Evolutionary conservation across 345 rosid species (phyloP), one percentile per base, ranked within the genome.

Genomic region (Raphanus sativus): DNA sequence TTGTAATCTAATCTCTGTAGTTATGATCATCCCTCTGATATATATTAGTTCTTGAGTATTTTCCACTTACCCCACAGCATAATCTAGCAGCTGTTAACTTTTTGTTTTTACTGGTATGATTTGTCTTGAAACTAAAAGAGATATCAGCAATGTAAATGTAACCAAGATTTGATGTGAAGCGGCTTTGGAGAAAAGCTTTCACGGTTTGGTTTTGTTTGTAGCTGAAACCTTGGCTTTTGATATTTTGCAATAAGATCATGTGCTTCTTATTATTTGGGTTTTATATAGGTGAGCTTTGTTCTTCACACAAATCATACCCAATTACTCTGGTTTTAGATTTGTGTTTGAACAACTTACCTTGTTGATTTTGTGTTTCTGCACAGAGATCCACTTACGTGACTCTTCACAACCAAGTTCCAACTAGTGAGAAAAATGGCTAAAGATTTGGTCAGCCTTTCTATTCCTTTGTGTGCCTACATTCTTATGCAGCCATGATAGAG

Each of bases 351-450:
- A 30, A 42, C 1, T 32, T 64, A 1, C 65, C 12, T 70, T 17
- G 61, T 63, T 40, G 58, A 8, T 71, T 71, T 73, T 48, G 75
- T 65, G 33, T 7, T 71, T 71, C 62, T 81, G 80, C 91, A 95
- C 98, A 92, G 99, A 90, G 99, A 95, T 63, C 86, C 98, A 5
- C 81, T 92, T 61, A 88, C 21, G 98, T 92, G 81, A 70, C 98
- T 0, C 84, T 95, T 72, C 82, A 84, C 77, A 62, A 89, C 84
- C 97, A 95, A 81, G 48, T 85, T 74, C 97, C 99, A 1, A 71
- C 68, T 2, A 91, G 99, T 24, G 94, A 91, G n/a, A n/a, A n/a
- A n/a, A 80, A 92, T 95, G 98, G 96, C 99, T 6, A 91, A 91
- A n/a, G 82, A 65, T 92, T 83, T 95, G 98, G 97, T 92, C 80